phyloP scores from a whole-genome alignment of 2,329 filamentous ascomycete genomes.

The Fusarium xyrophilum region DNA sequence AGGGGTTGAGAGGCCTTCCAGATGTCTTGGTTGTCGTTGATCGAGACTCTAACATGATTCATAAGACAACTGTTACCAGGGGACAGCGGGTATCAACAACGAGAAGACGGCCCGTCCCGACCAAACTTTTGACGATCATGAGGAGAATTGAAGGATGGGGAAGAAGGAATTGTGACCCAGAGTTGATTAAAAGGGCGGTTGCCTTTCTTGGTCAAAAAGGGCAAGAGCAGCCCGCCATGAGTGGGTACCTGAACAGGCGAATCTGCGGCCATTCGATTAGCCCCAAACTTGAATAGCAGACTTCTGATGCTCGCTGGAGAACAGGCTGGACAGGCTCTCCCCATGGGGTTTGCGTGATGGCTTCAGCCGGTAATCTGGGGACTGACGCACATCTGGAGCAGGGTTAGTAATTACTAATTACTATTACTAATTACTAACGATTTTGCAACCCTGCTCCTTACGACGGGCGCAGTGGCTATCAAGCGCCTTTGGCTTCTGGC shows the following conservation, averaged over 20 bases:
- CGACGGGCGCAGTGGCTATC: neutral
- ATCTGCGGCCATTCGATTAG: neutral
- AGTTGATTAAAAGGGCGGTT: conserved; percentile 22
- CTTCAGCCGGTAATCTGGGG: conserved; percentile 20
- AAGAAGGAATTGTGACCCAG: neutral
- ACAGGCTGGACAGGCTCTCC: conserved; percentile 6
- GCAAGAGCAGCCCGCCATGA: neutral
- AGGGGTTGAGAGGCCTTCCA: conserved; percentile 34
- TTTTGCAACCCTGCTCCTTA: too few relatives aligned
- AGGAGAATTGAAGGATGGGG: conserved; percentile 3
- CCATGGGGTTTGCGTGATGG: conserved; percentile 20
- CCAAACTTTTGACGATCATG: conserved; percentile 4
- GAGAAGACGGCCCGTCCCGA: neutral
- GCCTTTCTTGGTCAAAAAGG: conserved; percentile 17
- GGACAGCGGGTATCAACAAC: conserved; percentile 3
- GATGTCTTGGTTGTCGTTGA: neutral
- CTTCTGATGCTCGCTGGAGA: conserved; percentile 1
- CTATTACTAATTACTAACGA: too few relatives aligned
- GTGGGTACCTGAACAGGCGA: neutral
- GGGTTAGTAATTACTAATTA: too few relatives aligned
- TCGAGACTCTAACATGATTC: conserved; percentile 33
- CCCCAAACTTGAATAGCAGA: conserved; percentile 4
- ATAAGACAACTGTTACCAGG: neutral
- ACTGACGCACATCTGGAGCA: too few relatives aligned
- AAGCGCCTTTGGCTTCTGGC: neutral